These are phyloP conservation scores for Escallonia herrerae DNA, from an alignment of 129 eudicot species.

Conservation along the genomic window DNA sequence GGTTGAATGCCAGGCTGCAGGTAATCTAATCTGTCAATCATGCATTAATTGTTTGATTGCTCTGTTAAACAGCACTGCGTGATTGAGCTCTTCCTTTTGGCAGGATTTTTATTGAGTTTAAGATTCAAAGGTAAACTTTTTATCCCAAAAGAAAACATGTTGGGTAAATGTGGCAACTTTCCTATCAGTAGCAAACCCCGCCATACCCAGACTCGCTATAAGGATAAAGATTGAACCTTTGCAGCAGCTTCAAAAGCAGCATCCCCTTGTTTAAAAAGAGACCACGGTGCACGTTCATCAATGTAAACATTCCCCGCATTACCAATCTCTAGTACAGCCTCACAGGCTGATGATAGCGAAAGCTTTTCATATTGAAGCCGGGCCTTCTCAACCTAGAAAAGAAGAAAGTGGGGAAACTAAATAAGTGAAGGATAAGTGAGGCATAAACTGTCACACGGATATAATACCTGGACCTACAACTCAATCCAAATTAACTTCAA, in stretches of 20 bases:
- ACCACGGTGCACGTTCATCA: slow-evolving; percentile 92
- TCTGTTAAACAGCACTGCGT: neutral
- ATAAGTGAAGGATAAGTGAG: neutral
- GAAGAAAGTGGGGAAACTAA: neutral
- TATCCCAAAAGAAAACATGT: no score
- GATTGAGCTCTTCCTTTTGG: no score
- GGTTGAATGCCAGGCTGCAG: no score
- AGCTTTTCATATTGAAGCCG: slow-evolving; percentile 57
- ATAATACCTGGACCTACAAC: neutral
- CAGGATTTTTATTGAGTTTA: neutral
- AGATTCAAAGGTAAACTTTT: neutral
- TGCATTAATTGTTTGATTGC: no score
- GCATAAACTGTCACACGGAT: slow-evolving; percentile 1
- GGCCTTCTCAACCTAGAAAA: slow-evolving; percentile 67
- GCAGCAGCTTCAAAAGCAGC: slow-evolving; percentile 73
- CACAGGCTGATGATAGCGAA: slow-evolving; percentile 87
- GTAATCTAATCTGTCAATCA: no score
- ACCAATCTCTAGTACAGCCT: slow-evolving; percentile 85
- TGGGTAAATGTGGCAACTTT: no score
- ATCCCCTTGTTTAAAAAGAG: slow-evolving; percentile 92
- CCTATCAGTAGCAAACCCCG: neutral
- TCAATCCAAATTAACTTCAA: neutral
- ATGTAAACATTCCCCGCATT: slow-evolving; percentile 82
- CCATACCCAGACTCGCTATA: neutral
- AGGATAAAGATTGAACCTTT: slow-evolving; percentile 41